Conservation (phyloP, 2,329 filamentous ascomycete genomes). For the Hypoxylon sp. region DNA sequence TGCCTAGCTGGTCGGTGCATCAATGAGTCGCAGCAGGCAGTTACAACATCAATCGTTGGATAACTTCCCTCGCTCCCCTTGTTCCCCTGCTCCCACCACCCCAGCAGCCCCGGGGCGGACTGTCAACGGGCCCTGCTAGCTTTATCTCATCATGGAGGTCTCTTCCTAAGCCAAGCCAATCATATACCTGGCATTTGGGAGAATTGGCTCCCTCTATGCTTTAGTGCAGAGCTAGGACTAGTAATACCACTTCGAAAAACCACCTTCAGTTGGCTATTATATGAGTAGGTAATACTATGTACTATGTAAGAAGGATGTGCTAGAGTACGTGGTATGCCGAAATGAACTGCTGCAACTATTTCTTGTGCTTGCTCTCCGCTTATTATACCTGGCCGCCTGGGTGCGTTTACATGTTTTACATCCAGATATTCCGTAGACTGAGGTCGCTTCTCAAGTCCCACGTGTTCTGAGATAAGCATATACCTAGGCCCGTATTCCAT, state of each 20-base stretch:
- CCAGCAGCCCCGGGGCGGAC: constrained; percentile 9
- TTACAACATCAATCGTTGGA: constrained; percentile 30
- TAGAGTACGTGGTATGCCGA: constrained; percentile 12
- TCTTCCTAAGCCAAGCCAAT: constrained; percentile 34
- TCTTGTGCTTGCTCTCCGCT: constrained; percentile 19
- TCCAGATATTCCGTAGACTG: not conserved
- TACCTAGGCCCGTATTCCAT: too few species aligned
- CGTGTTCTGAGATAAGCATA: not conserved
- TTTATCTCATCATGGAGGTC: constrained; percentile 42
- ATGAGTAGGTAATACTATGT: constrained; percentile 2
- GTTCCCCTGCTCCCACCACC: constrained; percentile 27
- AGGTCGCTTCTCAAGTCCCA: not conserved
- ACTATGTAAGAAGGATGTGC: constrained; percentile 10
- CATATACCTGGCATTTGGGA: constrained; percentile 28
- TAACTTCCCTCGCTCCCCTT: constrained; percentile 26
- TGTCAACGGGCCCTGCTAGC: constrained; percentile 34
- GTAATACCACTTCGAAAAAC: constrained; percentile 39
- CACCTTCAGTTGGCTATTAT: constrained; percentile 24
- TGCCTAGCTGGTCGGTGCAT: not conserved
- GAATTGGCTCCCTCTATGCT: constrained; percentile 32
- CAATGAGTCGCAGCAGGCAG: constrained; percentile 3
- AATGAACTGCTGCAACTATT: constrained; percentile 16
- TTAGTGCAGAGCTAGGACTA: constrained; percentile 42
- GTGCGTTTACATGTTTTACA: too few species aligned
- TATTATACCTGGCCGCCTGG: too few species aligned